Conservation (phyloP, 2,329 filamentous ascomycete genomes). For the Aspergillus awamori region DNA sequence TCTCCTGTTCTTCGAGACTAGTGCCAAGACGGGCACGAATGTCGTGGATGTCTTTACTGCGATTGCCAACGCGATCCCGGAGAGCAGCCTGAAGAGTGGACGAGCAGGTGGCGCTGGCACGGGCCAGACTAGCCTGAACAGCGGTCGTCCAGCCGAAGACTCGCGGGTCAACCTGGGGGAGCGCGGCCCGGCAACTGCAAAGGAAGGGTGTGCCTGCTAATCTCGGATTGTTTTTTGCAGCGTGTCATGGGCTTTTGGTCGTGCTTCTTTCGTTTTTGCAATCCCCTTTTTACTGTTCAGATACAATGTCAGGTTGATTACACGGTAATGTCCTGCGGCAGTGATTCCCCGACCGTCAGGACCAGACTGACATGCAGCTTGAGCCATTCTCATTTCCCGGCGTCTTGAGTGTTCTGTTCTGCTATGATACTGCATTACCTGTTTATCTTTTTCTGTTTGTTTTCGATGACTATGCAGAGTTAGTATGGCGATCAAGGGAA, state of each 20-base stretch:
- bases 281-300: constrained; percentile 10
- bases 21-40: constrained; percentile 92
- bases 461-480: constrained; percentile 11
- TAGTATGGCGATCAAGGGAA: neutral
- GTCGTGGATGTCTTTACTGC: constrained; percentile 96
- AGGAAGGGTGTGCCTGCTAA: constrained; percentile 90
- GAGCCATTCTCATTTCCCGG: constrained; percentile 13
- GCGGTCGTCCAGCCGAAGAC: constrained; percentile 49
- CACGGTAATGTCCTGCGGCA: constrained; percentile 12
- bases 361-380: constrained; percentile 6
- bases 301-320: constrained; percentile 18
- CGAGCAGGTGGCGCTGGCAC: constrained; percentile 69
- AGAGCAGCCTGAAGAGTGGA: constrained; percentile 90
- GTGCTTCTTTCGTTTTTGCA: constrained; percentile 4
- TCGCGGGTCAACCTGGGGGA: constrained; percentile 80
- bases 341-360: neutral
- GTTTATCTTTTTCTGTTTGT: constrained; percentile 10
- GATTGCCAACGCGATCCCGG: constrained; percentile 96
- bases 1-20: constrained; percentile 95
- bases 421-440: neutral
- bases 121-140: constrained; percentile 62
- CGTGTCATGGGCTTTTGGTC: constrained; percentile 2
- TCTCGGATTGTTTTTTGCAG: constrained; percentile 10
- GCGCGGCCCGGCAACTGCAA: constrained; percentile 71
- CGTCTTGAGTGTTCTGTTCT: constrained; percentile 10